Evolutionary conservation across 192 early-diverging fungal genomes (phyloP).

Genomic region (Chytriomyces sp.): DNA sequence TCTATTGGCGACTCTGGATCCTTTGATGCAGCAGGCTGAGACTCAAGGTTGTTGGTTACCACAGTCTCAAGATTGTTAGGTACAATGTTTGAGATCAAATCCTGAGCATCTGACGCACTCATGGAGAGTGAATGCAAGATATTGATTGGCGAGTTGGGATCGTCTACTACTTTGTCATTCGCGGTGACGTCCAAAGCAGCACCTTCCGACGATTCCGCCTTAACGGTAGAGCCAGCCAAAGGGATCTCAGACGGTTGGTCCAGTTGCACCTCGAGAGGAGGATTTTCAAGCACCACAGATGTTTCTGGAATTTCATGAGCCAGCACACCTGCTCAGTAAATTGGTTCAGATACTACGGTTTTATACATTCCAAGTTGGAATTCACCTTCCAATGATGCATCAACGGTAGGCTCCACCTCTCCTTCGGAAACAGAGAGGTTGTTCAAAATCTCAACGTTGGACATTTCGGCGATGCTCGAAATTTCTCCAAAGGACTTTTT

Average conservation of each 20-base stretch:
- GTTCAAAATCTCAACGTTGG: conserved; percentile 9
- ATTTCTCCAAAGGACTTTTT: conserved; percentile 23
- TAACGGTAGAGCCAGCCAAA: too few relatives aligned
- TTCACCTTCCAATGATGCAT: too few relatives aligned
- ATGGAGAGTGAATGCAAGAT: neutral
- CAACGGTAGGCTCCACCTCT: neutral
- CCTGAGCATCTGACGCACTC: neutral
- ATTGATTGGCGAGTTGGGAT: neutral
- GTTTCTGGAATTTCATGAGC: too few relatives aligned
- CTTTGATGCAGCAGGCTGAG: neutral
- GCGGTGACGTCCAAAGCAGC: too few relatives aligned
- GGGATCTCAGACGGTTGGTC: too few relatives aligned
- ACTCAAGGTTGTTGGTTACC: neutral
- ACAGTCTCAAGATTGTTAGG: neutral
- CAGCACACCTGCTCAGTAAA: too few relatives aligned
- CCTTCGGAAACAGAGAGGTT: conserved; percentile 8
- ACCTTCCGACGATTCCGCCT: too few relatives aligned
- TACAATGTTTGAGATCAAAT: neutral
- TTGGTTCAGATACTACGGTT: too few relatives aligned
- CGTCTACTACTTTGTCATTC: too few relatives aligned
- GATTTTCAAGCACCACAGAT: too few relatives aligned
- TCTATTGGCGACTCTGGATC: neutral
- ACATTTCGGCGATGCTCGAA: conserved; percentile 21
- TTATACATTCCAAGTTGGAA: too few relatives aligned
- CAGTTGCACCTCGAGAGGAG: too few relatives aligned